phyloP scores from a whole-genome alignment of 2,329 filamentous ascomycete species.

The Leptodontidium sp. region DNA sequence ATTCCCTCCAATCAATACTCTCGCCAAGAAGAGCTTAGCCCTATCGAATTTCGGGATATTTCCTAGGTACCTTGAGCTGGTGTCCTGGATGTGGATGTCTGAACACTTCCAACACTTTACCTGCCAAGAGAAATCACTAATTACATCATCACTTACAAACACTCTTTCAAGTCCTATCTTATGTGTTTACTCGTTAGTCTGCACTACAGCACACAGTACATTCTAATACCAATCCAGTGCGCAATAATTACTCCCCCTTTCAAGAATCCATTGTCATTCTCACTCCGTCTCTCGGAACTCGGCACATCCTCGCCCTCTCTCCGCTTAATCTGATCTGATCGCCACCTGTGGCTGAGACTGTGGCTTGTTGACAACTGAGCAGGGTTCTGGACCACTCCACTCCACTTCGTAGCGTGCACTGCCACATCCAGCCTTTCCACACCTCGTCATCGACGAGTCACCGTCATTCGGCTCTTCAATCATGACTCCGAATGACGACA shows the following conservation, averaged over 20 bases:
- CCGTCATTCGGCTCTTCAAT: background rate
- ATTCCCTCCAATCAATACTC: too few relatives aligned
- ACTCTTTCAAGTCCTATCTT: too few relatives aligned
- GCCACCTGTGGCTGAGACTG: background rate
- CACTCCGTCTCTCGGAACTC: background rate
- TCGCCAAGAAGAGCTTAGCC: background rate
- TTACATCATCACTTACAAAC: background rate
- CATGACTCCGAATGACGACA: slow-evolving; percentile 1
- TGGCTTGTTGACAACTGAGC: background rate
- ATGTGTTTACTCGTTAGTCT: too few relatives aligned
- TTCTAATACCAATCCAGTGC: too few relatives aligned
- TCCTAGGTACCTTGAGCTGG: background rate
- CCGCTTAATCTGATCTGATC: background rate
- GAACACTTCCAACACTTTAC: background rate
- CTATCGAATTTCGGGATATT: background rate
- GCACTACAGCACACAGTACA: too few relatives aligned
- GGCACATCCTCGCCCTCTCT: background rate
- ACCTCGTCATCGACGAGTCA: background rate
- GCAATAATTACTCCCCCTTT: too few relatives aligned
- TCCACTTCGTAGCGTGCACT: background rate
- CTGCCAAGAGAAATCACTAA: too few relatives aligned
- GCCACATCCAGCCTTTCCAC: background rate
- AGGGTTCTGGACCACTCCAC: background rate
- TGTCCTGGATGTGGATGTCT: background rate
- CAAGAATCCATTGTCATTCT: background rate